Percentiles rank a stretch among this genome's conserved stretches.
phyloP scores from a whole-genome alignment of 257 asterid genomes.

The Buddleja alternifolia region DNA sequence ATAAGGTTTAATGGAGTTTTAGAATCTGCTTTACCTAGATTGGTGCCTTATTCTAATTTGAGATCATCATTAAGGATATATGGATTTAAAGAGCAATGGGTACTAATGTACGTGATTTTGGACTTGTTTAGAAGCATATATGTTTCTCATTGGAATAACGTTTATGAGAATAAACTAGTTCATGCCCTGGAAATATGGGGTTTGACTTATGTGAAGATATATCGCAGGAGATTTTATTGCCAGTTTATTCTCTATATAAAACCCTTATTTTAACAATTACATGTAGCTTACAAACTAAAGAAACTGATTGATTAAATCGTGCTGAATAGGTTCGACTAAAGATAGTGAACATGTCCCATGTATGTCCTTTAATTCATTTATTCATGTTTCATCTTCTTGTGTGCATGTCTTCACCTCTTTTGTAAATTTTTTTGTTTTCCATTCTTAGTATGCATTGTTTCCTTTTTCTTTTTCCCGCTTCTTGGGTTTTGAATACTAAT shows the following conservation, averaged over 20 bases:
- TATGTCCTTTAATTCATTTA: slow-evolving; percentile 2
- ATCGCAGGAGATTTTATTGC: neutral
- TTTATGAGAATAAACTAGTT: neutral
- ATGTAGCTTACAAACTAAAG: neutral
- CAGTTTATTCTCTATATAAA: neutral
- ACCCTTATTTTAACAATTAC: neutral
- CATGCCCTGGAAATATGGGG: neutral
- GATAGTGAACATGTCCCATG: neutral
- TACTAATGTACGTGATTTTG: no score
- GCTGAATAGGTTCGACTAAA: slow-evolving; percentile 15
- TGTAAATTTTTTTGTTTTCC: neutral
- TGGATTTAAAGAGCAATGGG: no score
- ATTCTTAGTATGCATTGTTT: neutral
- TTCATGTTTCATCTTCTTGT: neutral
- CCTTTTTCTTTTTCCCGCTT: neutral
- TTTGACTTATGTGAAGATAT: neutral
- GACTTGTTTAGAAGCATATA: no score
- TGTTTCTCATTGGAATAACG: neutral
- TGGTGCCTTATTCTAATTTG: no score
- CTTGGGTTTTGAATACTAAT: slow-evolving; percentile 2
- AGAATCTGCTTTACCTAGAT: no score
- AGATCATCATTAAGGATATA: no score
- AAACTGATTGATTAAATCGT: neutral
- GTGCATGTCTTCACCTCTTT: slow-evolving; percentile 3
- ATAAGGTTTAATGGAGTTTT: no score